Evolutionary conservation across 2,329 filamentous ascomycete species (phyloP), one percentile per base, ranked within the genome.

Genomic region (Penicillium decumbens): DNA sequence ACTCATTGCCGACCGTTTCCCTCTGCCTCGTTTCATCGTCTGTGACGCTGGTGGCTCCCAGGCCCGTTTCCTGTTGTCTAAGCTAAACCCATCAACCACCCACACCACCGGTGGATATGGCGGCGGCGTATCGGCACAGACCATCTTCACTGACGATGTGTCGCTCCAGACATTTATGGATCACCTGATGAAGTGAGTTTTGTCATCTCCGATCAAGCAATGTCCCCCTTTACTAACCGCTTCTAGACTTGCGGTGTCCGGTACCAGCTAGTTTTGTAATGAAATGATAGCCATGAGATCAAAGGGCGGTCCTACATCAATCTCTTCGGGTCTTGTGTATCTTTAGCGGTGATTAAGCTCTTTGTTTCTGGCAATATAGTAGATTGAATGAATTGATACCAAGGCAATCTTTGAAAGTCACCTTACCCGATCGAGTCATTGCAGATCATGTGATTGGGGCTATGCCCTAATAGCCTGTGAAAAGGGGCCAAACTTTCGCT

Each of bases 131-230:
- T 91, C 87, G 41, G 91, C 92, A 7, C 93, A 98, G 73, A 98
- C 93, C 4, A 98, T 98, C 63, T 98, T 98, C 75, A 98, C 93
- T 0, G 93, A 98, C 65, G 93, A 98, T 71, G 93, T 98, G 47
- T 96, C 90, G 47, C 76, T 98, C 67, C 92, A 97, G 73, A 97
- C 92, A 1, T 98, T 98, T 69, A 98, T 98, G 93, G 93, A 98
- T 65, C 91, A 97, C 74, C 77, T 98, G 69, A 98, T 98, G 93
- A 98, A 98, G 89, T 91, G 78, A 74, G 85, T 79, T 18, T 23
- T 8, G 5, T 20, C 9, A 12, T 20, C 2, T 32, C 23, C 20
- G 7, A 23, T 39, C 15, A 37, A 35, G 25, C 48, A 40, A 20
- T 23, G 20, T 25, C 10, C 12, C 13, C n/a, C 33, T 27, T 38